A percentile compares a stretch with the other conserved stretches of the same genome.
Evolutionary conservation across 257 asterid species (phyloP).

Genomic region (Dorcoceras hygrometricum): DNA sequence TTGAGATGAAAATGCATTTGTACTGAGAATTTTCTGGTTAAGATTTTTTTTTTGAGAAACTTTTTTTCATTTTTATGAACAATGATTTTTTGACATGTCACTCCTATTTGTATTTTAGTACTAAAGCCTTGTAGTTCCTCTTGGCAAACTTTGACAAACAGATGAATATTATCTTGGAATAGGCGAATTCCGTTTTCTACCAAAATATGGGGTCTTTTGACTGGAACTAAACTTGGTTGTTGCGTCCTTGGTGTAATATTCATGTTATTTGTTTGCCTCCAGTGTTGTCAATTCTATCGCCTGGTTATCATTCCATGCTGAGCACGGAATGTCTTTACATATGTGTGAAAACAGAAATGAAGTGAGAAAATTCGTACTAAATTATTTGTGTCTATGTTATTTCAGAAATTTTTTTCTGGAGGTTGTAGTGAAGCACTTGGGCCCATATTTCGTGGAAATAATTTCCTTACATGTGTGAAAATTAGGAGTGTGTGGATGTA

Average conservation of each 20-base stretch:
- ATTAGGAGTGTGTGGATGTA: neutral
- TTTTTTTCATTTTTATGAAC: neutral
- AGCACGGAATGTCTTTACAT: too few species aligned
- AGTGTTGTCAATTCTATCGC: neutral
- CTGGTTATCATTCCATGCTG: neutral
- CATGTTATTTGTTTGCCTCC: neutral
- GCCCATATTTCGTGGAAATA: conserved; percentile 4
- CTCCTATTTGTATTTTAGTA: neutral
- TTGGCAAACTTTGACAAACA: neutral
- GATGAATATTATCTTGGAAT: neutral
- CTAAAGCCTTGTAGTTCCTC: neutral
- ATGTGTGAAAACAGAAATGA: neutral
- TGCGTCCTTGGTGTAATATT: neutral
- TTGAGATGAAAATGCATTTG: neutral
- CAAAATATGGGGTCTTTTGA: neutral
- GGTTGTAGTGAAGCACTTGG: neutral
- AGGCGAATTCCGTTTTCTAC: neutral
- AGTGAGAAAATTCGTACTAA: neutral
- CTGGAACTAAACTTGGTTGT: conserved; percentile 1
- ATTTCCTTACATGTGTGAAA: neutral
- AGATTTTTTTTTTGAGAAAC: neutral
- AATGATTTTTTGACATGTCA: neutral
- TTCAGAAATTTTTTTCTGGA: neutral
- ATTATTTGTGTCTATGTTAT: neutral
- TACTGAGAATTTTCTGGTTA: neutral